These are phyloP conservation scores for Microthlaspi erraticum DNA, from an alignment of 345 rosid genomes.

Conservation along the genomic window DNA sequence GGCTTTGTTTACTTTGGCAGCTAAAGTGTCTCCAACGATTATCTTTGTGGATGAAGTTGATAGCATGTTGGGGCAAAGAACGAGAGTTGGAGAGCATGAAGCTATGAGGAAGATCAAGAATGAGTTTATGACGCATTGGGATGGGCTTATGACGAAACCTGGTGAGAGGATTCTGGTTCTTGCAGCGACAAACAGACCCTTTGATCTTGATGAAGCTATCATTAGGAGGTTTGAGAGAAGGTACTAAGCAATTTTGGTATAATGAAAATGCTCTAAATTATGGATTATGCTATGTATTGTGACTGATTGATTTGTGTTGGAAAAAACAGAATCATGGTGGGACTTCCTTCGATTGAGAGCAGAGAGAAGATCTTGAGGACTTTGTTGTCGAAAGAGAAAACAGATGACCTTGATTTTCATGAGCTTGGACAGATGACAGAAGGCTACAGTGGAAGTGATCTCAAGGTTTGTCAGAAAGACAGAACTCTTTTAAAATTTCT, in stretches of 20 bases:
- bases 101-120: slow-evolving; percentile 98
- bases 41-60: slow-evolving; percentile 98
- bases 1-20: slow-evolving; percentile 90
- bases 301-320: slow-evolving; percentile 26
- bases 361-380: slow-evolving; percentile 90
- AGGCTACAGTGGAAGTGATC: slow-evolving; percentile 97
- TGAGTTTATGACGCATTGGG: slow-evolving; percentile 99
- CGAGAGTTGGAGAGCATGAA: slow-evolving; percentile 96
- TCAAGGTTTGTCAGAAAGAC: slow-evolving; percentile 61
- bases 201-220: slow-evolving; percentile 99
- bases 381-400: slow-evolving; percentile 80
- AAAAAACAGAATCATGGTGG: slow-evolving; percentile 86
- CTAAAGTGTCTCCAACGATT: slow-evolving; percentile 95
- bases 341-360: slow-evolving; percentile 80
- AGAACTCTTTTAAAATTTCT: no score
- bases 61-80: slow-evolving; percentile 98
- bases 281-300: neutral
- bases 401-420: slow-evolving; percentile 73
- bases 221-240: slow-evolving; percentile 97
- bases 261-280: neutral
- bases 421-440: slow-evolving; percentile 92
- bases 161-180: slow-evolving; percentile 94
- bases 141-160: slow-evolving; percentile 85
- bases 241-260: slow-evolving; percentile 41
- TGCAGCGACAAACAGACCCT: slow-evolving; percentile 99